A percentile compares a stretch with the other conserved stretches of the same genome.
Evolutionary conservation across 1,139 yeast species (phyloP).

Genomic region (Barnettozyma hawaiiensis): DNA sequence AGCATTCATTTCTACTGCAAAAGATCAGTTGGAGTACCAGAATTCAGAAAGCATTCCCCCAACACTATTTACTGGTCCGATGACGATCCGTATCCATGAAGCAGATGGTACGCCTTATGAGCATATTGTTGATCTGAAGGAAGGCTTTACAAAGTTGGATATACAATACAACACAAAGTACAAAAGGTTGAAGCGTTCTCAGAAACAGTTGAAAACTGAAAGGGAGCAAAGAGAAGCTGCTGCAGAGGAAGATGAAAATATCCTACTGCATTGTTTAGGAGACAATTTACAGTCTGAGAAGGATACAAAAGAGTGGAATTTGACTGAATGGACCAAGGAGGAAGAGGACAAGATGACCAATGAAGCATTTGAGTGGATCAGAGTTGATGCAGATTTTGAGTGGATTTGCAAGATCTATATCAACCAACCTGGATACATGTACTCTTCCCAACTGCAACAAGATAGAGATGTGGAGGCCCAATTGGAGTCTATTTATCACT

Average conservation of each 20-base stretch:
- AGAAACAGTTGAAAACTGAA: slow-evolving; percentile 40
- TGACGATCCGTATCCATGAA: slow-evolving; percentile 95
- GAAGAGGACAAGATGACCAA: slow-evolving; percentile 64
- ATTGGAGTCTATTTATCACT: slow-evolving; percentile 71
- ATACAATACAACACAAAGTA: slow-evolving; percentile 93
- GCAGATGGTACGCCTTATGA: slow-evolving; percentile 99
- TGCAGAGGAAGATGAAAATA: slow-evolving; percentile 35
- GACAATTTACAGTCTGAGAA: slow-evolving; percentile 59
- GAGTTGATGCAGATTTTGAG: slow-evolving; percentile 95
- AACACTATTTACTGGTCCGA: slow-evolving; percentile 77
- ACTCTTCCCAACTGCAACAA: slow-evolving; percentile 84
- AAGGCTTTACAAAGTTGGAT: slow-evolving; percentile 78
- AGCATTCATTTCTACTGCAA: slow-evolving; percentile 37
- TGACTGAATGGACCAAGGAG: slow-evolving; percentile 67
- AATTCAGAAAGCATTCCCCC: slow-evolving; percentile 28
- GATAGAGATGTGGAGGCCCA: slow-evolving; percentile 98
- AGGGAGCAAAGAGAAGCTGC: slow-evolving; percentile 28
- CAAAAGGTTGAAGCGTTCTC: slow-evolving; percentile 63
- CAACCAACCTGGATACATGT: slow-evolving; percentile 94
- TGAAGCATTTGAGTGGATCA: slow-evolving; percentile 96
- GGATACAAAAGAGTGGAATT: slow-evolving; percentile 67
- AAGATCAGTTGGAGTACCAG: slow-evolving; percentile 16
- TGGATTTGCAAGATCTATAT: slow-evolving; percentile 85
- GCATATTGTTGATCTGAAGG: slow-evolving; percentile 90
- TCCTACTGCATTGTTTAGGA: slow-evolving; percentile 61